These are phyloP conservation scores for Beauveria australis DNA, from an alignment of 2,329 filamentous ascomycete species.

Conservation along the genomic window DNA sequence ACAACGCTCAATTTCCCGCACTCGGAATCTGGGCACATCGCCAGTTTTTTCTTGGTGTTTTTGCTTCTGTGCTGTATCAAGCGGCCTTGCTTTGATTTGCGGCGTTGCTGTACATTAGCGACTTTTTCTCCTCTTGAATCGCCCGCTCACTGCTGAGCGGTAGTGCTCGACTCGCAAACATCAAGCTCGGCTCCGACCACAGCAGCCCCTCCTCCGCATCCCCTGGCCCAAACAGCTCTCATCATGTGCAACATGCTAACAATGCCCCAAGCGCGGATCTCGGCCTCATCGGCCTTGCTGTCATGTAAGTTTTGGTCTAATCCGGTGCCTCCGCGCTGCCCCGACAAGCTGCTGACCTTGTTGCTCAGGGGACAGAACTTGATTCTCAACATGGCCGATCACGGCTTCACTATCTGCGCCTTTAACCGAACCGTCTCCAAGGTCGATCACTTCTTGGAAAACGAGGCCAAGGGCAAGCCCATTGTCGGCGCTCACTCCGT, in stretches of 20 bases:
- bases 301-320: conserved; percentile 54
- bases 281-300: conserved; percentile 86
- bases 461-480: conserved; percentile 92
- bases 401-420: conserved; percentile 93
- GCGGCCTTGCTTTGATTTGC: conserved; percentile 1
- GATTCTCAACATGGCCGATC: conserved; percentile 82
- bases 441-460: conserved; percentile 87
- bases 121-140: background rate
- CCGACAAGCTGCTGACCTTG: conserved; percentile 12
- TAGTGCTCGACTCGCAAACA: conserved; percentile 68
- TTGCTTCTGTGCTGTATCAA: background rate
- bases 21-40: conserved; percentile 3
- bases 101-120: conserved; percentile 16
- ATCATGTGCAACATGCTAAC: conserved; percentile 45
- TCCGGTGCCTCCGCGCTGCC: conserved; percentile 1
- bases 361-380: conserved; percentile 64
- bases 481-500: conserved; percentile 88
- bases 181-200: conserved; percentile 58
- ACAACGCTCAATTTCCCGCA: conserved; percentile 11
- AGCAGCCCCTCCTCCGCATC: conserved; percentile 27
- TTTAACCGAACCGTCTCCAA: conserved; percentile 99
- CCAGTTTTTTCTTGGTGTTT: conserved; percentile 11
- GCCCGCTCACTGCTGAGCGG: conserved; percentile 18
- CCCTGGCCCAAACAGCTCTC: conserved; percentile 18
- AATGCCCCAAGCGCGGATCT: conserved; percentile 66